These are phyloP conservation scores for Pythium folliculosum DNA, from an alignment of 352 stramenopile genomes.

Conservation along the genomic window DNA sequence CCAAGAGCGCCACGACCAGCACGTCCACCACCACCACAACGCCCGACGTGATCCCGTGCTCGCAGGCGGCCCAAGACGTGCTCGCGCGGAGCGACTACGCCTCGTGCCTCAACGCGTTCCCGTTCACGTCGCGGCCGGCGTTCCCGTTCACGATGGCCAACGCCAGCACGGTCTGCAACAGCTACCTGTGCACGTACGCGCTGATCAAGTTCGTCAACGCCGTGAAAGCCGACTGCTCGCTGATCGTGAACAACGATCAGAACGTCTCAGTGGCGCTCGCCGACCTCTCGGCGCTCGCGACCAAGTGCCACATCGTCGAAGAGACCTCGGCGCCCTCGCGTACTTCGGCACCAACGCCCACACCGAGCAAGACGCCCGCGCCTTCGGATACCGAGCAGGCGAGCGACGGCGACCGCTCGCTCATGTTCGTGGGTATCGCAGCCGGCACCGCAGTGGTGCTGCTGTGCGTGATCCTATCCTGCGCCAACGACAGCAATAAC, in stretches of 20 bases:
- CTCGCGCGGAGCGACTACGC: background rate
- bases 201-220: background rate
- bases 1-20: background rate
- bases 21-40: background rate
- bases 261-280: background rate
- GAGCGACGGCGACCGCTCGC: conserved; percentile 1
- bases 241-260: background rate
- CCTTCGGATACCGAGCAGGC: background rate
- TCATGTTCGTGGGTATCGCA: background rate
- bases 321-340: background rate
- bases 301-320: background rate
- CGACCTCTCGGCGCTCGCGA: background rate
- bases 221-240: background rate
- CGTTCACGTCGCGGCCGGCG: no score
- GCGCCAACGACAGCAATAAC: background rate
- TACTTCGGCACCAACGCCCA: background rate
- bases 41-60: background rate
- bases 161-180: background rate
- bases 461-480: background rate
- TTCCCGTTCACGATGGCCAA: background rate
- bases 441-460: background rate
- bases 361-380: background rate
- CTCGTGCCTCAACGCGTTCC: background rate
- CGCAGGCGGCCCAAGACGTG: background rate
- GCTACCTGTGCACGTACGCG: background rate